phyloP scores from a whole-genome alignment of 2,329 filamentous ascomycete genomes.

The Fusarium tanahbumbuense region DNA sequence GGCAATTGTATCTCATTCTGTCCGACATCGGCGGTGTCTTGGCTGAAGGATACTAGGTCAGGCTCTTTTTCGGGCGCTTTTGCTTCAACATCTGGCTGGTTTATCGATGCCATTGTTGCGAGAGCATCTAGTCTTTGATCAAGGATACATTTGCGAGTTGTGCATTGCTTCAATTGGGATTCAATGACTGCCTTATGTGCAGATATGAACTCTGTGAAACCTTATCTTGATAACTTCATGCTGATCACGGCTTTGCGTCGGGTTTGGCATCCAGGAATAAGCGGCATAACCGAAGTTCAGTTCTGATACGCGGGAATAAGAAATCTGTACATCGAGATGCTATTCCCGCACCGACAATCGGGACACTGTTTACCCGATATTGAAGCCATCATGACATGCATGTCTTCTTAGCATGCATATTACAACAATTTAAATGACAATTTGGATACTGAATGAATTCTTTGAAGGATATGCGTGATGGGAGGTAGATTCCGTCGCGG shows the following conservation, averaged over 20 bases:
- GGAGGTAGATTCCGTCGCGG: fast-evolving
- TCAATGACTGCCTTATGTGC: too few relatives aligned
- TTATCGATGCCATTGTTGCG: not conserved
- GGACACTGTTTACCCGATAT: not conserved
- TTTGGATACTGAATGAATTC: not conserved
- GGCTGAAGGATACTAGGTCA: not conserved
- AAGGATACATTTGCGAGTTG: too few relatives aligned
- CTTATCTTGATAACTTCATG: not conserved
- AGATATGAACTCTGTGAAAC: not conserved
- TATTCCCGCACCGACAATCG: not conserved
- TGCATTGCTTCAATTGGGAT: not conserved
- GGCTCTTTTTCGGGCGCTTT: not conserved
- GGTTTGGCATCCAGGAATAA: not conserved
- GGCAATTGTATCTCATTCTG: not conserved
- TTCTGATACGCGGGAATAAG: not conserved
- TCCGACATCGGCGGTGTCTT: not conserved
- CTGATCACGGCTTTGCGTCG: conserved; percentile 3
- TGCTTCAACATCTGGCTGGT: not conserved
- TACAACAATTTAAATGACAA: not conserved
- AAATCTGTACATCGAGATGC: too few relatives aligned
- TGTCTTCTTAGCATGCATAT: not conserved
- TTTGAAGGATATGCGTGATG: not conserved
- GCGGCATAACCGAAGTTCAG: not conserved
- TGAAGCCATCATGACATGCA: too few relatives aligned
- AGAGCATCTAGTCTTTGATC: fast-evolving